Evolutionary conservation across 1,139 yeast species (phyloP), one percentile per base, ranked within the genome.

Genomic region (Suhomyces yuchorum): DNA sequence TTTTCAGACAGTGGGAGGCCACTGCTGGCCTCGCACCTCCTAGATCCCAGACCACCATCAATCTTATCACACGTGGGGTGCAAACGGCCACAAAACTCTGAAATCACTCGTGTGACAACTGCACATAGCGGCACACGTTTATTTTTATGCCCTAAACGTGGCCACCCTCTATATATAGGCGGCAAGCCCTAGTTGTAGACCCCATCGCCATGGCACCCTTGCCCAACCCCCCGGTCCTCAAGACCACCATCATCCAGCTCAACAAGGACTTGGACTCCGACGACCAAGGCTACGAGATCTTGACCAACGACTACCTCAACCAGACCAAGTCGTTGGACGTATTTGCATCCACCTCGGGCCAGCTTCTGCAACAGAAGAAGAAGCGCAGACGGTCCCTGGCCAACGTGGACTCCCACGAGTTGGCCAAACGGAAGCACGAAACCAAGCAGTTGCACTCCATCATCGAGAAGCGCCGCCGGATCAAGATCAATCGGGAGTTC

Each of bases 401-500:
- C 4, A 66, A 74, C 33, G 64, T 73, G 8, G 80, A 79, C 40
- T 73, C 78, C 23, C 80, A 79, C 47, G 87, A 82, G 56, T 59
- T 80, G 44, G 84, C 80, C 40, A 75, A 76, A 56, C 68, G 85
- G 41, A 76, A 77, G 51, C 71, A 75, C 50, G 88, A 85, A 54
- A 87, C 69, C 64, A 75, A 74, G 53, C 79, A 75, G 58, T 83
- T 89, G 28, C 96, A 88, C 63, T 83, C 90, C 7, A 84, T 86
- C 40, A 88, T 88, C 53, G 96, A 88, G 62, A 85, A 89, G 58
- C 80, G 90, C 57, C 75, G 96, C 56, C 71, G 96, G 48, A 78
- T 85, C 49, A 86, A 87, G 62, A 86, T 88, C 71, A 88, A 88
- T 64, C 73, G 92, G 50, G 95, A 88, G 63, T 88, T 87, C 62